A percentile compares a stretch with the other conserved stretches of the same genome.
phyloP scores from a whole-genome alignment of 345 rosid species.

The Sonneratia caseolaris region DNA sequence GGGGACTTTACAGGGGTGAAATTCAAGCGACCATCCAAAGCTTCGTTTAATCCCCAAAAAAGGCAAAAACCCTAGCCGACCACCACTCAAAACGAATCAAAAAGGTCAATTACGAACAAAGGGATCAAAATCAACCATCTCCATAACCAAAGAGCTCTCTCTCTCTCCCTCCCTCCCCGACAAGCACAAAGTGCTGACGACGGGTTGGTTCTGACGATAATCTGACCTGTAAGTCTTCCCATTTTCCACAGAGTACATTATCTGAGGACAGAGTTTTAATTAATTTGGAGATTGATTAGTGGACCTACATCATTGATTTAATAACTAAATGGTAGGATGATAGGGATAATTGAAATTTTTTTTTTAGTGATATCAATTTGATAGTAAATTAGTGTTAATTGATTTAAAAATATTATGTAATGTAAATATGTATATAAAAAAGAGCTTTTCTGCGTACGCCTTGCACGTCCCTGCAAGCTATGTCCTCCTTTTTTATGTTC shows the following conservation, averaged over 20 bases:
- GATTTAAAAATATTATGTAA: no score
- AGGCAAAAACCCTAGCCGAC: slow-evolving; percentile 24
- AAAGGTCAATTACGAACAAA: background rate
- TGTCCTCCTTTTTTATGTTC: background rate
- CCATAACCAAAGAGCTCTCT: background rate
- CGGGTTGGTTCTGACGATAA: background rate
- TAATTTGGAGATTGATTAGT: no score
- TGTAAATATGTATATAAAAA: no score
- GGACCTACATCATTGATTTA: no score
- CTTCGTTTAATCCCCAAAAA: slow-evolving; percentile 10
- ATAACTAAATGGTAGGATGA: no score
- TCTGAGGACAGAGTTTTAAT: background rate
- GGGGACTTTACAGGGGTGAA: slow-evolving; percentile 53
- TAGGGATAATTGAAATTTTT: no score
- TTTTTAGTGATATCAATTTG: no score
- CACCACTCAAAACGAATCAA: slow-evolving; percentile 32
- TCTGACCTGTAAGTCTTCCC: slow-evolving; percentile 6
- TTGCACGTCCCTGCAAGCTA: background rate
- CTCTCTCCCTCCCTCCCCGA: background rate
- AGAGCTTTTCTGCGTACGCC: background rate
- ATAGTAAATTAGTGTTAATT: no score
- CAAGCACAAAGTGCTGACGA: background rate
- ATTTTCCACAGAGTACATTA: background rate
- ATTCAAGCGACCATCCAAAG: slow-evolving; percentile 25
- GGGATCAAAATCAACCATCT: background rate